A percentile compares a stretch with the other conserved stretches of the same genome.
phyloP scores from a whole-genome alignment of 2,329 filamentous ascomycete species.

The Colletotrichum sp. region DNA sequence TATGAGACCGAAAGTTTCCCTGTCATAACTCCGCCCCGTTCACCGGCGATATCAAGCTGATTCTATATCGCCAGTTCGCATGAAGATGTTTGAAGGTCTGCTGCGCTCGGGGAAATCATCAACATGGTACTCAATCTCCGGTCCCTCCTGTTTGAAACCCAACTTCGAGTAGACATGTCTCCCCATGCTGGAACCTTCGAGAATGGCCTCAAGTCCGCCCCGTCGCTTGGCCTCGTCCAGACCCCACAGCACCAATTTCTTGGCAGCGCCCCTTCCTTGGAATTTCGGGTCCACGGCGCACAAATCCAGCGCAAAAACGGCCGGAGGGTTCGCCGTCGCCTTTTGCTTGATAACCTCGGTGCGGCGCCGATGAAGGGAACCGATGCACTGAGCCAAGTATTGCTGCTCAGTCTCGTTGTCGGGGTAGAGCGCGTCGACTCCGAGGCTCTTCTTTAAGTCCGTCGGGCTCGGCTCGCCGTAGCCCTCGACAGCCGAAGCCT shows the following conservation, averaged over 20 bases:
- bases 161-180: constrained; percentile 49
- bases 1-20: neutral
- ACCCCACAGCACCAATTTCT: constrained; percentile 51
- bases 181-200: constrained; percentile 55
- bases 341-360: constrained; percentile 46
- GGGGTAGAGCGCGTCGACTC: constrained; percentile 45
- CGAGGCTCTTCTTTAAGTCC: constrained; percentile 32
- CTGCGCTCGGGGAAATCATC: constrained; percentile 41
- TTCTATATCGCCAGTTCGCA: constrained; percentile 40
- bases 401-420: constrained; percentile 48
- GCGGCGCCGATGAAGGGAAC: constrained; percentile 48
- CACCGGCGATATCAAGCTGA: neutral
- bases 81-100: constrained; percentile 51
- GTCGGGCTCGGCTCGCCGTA: constrained; percentile 45
- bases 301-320: constrained; percentile 54
- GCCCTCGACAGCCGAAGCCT: constrained; percentile 54
- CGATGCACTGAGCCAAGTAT: constrained; percentile 49
- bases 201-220: constrained; percentile 45
- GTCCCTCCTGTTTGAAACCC: constrained; percentile 47
- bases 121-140: constrained; percentile 50
- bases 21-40: neutral
- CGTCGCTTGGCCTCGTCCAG: constrained; percentile 45
- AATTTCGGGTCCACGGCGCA: constrained; percentile 59
- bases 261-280: constrained; percentile 55
- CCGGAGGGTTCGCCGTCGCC: constrained; percentile 44